Base-by-base conservation (phyloP, 306 rosid species). In the Prunus campanulata region DNA sequence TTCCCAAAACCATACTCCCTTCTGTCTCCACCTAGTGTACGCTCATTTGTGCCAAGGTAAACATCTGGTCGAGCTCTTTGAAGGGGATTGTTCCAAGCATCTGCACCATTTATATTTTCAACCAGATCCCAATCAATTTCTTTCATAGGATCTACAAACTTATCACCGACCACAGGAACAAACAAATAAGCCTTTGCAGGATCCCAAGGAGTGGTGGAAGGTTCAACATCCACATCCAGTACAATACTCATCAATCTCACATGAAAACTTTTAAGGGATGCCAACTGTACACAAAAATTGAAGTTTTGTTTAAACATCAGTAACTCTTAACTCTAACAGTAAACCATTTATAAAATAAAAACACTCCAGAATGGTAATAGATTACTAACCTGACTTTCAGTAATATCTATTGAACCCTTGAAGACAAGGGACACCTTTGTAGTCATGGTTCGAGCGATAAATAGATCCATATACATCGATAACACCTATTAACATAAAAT, bases 401-500 rank as follows among this genome's bases (percentile, higher is more conserved):
- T 84, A 72, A 95, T 88, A 83, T 72, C 86, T 73, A 88, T 88
- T 30, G 85, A 83, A 74, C 95, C 97, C 86, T 83, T 89, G 86
- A 87, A 95, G 91, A 87, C 90, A 87, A 95, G 92, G 82, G 99
- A 92, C 79, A 97, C 92, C 92, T 89, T 91, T 82, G 93, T 90
- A 81, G 97, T 95, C 92, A 95, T 92, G 74, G 97, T 92, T 85
- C 97, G 96, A 73, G 97, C 97, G 82, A 92, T 90, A 95, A 92
- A 95, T 87, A 95, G 97, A 90, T 95, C 97, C 99, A 95, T 92
- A 70, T 97, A 85, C 99, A 95, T 95, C 99, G 99, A 95, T 95
- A 95, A 92, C 86, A 95, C 99, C 99, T 95, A 77, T 69, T 55
- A 76, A 70, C 22, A 46, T 72, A 9, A 73, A 77, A 83, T n/a